Base-by-base conservation (phyloP, 768 basidiomycete genomes). In the Mycena pura region DNA sequence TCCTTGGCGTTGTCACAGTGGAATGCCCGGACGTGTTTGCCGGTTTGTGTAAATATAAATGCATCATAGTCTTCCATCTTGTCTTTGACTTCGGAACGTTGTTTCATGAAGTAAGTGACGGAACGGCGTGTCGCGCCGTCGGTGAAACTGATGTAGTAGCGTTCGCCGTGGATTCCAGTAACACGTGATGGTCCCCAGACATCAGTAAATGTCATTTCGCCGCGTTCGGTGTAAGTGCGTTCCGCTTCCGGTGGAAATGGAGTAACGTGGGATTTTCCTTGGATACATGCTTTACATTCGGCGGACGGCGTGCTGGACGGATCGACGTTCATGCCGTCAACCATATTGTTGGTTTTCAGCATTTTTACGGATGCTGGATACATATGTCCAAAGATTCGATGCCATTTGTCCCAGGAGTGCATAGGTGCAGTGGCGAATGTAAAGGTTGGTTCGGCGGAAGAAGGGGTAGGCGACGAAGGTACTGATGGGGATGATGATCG, bases 301-400 rank as follows among this genome's bases (percentile, higher is more conserved):
- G 57, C 60, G 15, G 63, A 53, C n/a, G 57, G 52, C 1, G 60
- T 40, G 24, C 52, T 55, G 38, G 47, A 21, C 40, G 41, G 17
- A 32, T 58, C 51, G 56, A 72, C 56, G n/a, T 58, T 50, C 27
- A 71, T 65, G 17, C 71, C 68, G 4, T 50, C 60, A 21, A 72
- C 72, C 48, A 72, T 56, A 24, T 65, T 47, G 29, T 68, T 63
- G 13, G 41, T 36, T 27, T 60, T 27, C 47, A 71, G 64, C 57
- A 58, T 34, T 49, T 51, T 62, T 43, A 72, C 63, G 5, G 62
- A 51, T 19, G 64, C 62, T 21, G 60, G 44, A 43, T 66, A 51
- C 24, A 70, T 60, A 56, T 73, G 72, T 28, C 66, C 72, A 36
- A 73, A 55, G 9, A 62, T 43, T 6, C 53, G 44, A 45, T 72